Evolutionary conservation across 2,329 filamentous ascomycete genomes (phyloP).

Genomic region (Sporothrix pallida): DNA sequence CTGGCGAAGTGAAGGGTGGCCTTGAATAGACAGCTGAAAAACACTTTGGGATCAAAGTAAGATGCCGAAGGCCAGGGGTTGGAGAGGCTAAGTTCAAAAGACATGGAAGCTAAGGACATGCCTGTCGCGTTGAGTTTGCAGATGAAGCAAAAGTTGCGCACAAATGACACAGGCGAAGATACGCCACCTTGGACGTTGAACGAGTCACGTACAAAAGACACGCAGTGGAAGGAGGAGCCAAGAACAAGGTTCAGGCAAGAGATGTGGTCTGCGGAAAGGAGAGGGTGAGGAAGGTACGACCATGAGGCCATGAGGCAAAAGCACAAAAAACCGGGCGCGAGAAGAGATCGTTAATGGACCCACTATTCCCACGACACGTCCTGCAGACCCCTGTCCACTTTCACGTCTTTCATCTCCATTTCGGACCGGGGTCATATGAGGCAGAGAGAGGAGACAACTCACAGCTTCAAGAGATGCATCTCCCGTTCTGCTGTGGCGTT

Average conservation of each 20-base stretch:
- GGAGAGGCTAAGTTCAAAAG: not conserved
- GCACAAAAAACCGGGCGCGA: not conserved
- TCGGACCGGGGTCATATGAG: slow-evolving; percentile 1
- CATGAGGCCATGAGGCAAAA: not conserved
- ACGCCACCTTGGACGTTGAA: not conserved
- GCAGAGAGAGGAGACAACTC: not conserved
- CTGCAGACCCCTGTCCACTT: not conserved
- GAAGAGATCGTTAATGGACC: not conserved
- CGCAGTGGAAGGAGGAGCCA: not conserved
- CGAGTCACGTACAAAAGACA: not conserved
- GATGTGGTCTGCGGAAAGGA: not conserved
- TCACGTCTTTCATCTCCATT: slow-evolving; percentile 12
- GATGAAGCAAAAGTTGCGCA: not conserved
- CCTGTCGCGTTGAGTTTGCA: not conserved
- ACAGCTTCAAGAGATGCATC: not conserved
- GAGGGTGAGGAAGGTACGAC: not conserved
- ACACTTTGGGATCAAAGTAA: not conserved
- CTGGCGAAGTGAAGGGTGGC: not conserved
- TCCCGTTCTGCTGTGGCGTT: slow-evolving; percentile 10
- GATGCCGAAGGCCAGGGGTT: not conserved
- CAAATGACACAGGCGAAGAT: not conserved
- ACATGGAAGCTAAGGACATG: not conserved
- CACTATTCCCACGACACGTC: not conserved
- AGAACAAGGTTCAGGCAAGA: slow-evolving; percentile 18
- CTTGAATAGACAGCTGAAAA: not conserved